Evolutionary conservation across 306 rosid species (phyloP), one percentile per base, ranked within the genome.

Genomic region (Citrullus colocynthis): DNA sequence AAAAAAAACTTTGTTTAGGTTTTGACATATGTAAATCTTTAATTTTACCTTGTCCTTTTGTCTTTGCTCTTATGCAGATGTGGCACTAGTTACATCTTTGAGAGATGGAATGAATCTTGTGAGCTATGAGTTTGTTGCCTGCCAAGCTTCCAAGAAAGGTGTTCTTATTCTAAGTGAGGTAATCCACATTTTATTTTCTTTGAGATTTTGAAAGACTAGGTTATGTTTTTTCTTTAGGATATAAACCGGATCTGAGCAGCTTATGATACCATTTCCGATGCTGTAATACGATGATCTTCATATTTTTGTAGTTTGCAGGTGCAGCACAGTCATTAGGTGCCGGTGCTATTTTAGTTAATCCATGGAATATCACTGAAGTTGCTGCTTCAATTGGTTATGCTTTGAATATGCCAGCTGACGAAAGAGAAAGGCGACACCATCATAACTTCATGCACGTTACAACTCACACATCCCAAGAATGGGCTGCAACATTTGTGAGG

Each of bases 51-150:
- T 41, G n/a, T 58, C 61, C 72, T 79, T 49, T 79, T 49, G 75
- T 63, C 63, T 81, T 51, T 64, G 72, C 51, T 78, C 69, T 65
- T 81, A 51, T 32, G 44, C 70, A 95, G 98, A 95, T 87, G 96
- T 95, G 60, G 98, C 98, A 10, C 95, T 95, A 41, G 96, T 95
- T 64, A 95, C 98, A 78, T 95, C 98, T 65, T 81, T 92, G 75
- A 95, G 98, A 85, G 98, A 95, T 78, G 98, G 98, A 81, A 92
- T 95, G 98, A 95, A 95, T 85, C 98, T 95, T 77, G 98, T 92
- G 80, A 95, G 98, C 85, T 95, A 95, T 77, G 98, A 95, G 87
- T 92, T 85, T 83, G 97, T 95, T 62, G 96, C 97, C 5, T 95
- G 98, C 76, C 97, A 95, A 89, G 97, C 91, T 78, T 88, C 91